These are phyloP conservation scores for Ogataea thermomethanolica DNA, from an alignment of 805 yeast species.

Conservation along the genomic window DNA sequence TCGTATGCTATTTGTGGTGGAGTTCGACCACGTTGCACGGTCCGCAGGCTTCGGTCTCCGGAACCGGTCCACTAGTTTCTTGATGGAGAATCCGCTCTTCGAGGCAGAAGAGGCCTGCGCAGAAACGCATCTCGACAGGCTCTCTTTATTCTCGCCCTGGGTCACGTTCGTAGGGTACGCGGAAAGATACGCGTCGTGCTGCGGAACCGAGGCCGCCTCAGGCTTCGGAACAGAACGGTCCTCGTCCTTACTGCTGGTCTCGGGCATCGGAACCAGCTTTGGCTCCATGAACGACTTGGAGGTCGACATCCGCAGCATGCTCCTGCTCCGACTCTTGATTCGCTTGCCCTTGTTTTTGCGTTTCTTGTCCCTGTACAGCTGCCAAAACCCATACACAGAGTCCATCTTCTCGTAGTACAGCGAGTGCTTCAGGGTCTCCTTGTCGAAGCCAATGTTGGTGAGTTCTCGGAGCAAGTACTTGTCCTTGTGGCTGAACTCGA, in stretches of 20 bases:
- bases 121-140: too few species aligned
- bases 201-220: neutral
- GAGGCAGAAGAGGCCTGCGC: too few species aligned
- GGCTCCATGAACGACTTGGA: slow-evolving; percentile 25
- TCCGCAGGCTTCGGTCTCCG: too few species aligned
- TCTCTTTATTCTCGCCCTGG: too few species aligned
- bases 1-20: too few species aligned
- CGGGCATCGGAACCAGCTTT: slow-evolving; percentile 8
- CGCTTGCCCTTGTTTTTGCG: slow-evolving; percentile 36
- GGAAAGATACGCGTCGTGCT: too few species aligned
- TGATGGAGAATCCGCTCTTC: too few species aligned
- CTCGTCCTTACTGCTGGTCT: neutral
- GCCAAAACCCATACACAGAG: slow-evolving; percentile 72
- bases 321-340: slow-evolving; percentile 25
- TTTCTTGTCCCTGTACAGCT: slow-evolving; percentile 50
- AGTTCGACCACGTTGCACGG: too few species aligned
- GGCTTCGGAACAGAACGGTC: neutral
- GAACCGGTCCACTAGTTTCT: too few species aligned
- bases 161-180: too few species aligned
- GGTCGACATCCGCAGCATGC: slow-evolving; percentile 29
- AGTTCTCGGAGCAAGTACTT: slow-evolving; percentile 57
- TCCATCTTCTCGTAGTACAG: slow-evolving; percentile 62
- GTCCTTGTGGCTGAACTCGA: slow-evolving; percentile 49
- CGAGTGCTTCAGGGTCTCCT: slow-evolving; percentile 53
- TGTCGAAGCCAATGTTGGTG: slow-evolving; percentile 59